Conservation (phyloP, 768 basidiomycete genomes). For the Suillus lakei region DNA sequence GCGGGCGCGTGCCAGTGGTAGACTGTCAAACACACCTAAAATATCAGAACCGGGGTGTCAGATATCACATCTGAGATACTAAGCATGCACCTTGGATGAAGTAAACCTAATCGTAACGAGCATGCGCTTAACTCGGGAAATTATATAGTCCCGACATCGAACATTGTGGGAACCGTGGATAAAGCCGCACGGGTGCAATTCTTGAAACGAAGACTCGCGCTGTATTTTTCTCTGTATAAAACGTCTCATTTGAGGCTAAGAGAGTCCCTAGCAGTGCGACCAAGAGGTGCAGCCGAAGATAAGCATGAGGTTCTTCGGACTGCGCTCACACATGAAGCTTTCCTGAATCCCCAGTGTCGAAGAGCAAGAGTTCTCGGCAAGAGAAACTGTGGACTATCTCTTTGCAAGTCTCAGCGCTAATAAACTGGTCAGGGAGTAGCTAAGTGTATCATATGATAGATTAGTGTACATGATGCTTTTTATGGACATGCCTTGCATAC, state of each 20-base stretch:
- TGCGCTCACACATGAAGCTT: background rate
- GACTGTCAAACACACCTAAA: background rate
- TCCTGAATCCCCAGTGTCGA: background rate
- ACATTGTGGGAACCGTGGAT: background rate
- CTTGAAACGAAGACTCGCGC: background rate
- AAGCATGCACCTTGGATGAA: background rate
- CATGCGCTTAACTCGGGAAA: background rate
- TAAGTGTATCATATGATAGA: no score
- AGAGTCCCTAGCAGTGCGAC: background rate
- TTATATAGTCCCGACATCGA: background rate
- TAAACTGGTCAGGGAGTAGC: background rate
- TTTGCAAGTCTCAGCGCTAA: background rate
- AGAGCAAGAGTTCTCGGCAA: no score
- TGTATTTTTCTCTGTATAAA: background rate
- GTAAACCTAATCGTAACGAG: background rate
- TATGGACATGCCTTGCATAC: background rate
- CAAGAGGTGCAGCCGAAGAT: background rate
- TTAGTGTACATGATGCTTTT: background rate
- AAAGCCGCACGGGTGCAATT: background rate
- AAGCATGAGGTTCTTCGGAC: background rate
- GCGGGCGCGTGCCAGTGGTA: background rate
- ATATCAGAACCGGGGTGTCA: background rate
- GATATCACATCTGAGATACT: background rate
- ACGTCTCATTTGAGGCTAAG: background rate
- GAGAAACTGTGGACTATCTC: background rate